These are phyloP conservation scores for Corymbia citriodora DNA, from an alignment of 441 rosid genomes.

Conservation along the genomic window DNA sequence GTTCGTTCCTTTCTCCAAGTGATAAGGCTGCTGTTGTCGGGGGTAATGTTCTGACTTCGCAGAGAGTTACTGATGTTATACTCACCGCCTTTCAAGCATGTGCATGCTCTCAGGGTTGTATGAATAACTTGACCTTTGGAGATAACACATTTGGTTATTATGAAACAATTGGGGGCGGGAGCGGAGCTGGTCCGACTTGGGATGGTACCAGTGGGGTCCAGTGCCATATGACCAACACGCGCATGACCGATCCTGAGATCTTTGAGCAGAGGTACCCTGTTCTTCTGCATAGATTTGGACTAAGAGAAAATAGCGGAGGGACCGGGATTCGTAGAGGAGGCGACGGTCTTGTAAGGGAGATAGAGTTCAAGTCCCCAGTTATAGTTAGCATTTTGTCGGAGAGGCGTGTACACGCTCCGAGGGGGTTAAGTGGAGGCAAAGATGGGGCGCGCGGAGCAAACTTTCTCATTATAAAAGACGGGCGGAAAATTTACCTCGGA, in stretches of 20 bases:
- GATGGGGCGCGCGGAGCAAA: constrained; percentile 84
- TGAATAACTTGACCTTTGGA: constrained; percentile 97
- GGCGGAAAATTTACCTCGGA: constrained; percentile 61
- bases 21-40: constrained; percentile 97
- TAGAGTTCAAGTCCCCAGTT: constrained; percentile 73
- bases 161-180: constrained; percentile 93
- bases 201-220: constrained; percentile 92
- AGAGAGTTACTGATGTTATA: constrained; percentile 80
- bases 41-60: constrained; percentile 91
- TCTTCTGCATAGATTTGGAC: constrained; percentile 66
- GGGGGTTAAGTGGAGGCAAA: constrained; percentile 72
- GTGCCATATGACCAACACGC: constrained; percentile 96
- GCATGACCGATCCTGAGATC: constrained; percentile 98
- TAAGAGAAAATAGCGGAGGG: constrained; percentile 89
- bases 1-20: constrained; percentile 88
- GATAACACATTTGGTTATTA: constrained; percentile 83
- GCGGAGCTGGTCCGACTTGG: constrained; percentile 93
- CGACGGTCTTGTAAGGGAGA: constrained; percentile 83
- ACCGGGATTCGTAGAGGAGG: constrained; percentile 70
- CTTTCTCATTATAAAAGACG: constrained; percentile 54
- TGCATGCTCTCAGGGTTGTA: constrained; percentile 96
- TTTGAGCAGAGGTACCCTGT: constrained; percentile 96
- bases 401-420: constrained; percentile 88
- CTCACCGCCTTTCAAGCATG: constrained; percentile 89
- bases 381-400: constrained; percentile 89